A percentile compares a stretch with the other conserved stretches of the same genome.
Conservation (phyloP, 371 early-diverging fungal species). For the Rhizopus stolonifer region DNA sequence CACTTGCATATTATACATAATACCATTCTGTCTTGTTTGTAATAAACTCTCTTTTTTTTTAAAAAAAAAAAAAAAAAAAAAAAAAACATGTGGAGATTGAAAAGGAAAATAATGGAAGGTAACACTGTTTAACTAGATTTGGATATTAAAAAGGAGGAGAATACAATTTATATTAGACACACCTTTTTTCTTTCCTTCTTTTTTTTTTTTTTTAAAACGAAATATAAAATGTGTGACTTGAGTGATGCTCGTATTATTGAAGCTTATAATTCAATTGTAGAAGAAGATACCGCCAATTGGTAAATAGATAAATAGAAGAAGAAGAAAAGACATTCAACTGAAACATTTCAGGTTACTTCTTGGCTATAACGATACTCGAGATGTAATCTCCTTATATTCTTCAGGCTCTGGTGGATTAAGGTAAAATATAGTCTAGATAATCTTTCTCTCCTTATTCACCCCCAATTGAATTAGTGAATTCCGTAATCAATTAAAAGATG, state of each 20-base stretch:
- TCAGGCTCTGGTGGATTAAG: conserved; percentile 61
- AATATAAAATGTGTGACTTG: conserved; percentile 64
- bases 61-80: not conserved
- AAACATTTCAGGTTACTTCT: conserved; percentile 56
- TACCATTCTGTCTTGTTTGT: not conserved
- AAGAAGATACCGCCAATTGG: conserved; percentile 56
- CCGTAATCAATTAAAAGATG: conserved; percentile 55
- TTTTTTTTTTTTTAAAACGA: not conserved
- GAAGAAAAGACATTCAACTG: not conserved
- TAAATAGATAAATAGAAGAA: conserved; percentile 31
- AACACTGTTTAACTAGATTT: not conserved
- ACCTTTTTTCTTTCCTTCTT: conserved; percentile 6
- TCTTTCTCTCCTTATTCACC: too few relatives aligned
- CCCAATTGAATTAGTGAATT: conserved; percentile 58
- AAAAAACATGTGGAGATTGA: not conserved
- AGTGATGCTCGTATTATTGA: conserved; percentile 62
- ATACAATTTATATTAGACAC: not conserved
- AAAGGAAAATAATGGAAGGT: not conserved
- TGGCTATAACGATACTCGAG: conserved; percentile 72
- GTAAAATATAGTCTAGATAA: conserved; percentile 12
- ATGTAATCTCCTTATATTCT: conserved; percentile 66
- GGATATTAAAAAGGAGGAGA: not conserved
- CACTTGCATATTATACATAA: not conserved
- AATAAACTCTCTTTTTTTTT: not conserved
- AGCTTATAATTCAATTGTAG: conserved; percentile 62